Percentiles rank a stretch among this genome's conserved stretches.
These are phyloP conservation scores for Penicillium ochrochloron DNA, from an alignment of 495 filamentous ascomycete species.

Conservation along the genomic window DNA sequence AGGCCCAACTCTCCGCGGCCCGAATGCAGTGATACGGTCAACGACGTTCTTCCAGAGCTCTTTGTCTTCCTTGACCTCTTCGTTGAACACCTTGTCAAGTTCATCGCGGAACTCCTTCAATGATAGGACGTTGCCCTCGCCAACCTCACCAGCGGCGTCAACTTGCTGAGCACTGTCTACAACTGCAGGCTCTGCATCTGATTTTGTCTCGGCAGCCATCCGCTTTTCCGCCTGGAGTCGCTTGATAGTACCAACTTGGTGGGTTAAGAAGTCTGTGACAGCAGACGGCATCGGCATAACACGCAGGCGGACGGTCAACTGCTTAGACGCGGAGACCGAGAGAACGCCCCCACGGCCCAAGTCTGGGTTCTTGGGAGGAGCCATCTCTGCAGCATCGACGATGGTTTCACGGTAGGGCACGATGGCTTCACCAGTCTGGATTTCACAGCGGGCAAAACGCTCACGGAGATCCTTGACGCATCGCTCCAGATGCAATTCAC, in stretches of 20 bases:
- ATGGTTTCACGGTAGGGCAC: constrained; percentile 96
- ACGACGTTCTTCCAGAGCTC: constrained; percentile 79
- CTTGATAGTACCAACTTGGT: constrained; percentile 79
- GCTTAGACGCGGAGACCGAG: constrained; percentile 78
- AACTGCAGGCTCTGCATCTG: constrained; percentile 40
- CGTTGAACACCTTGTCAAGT: constrained; percentile 67
- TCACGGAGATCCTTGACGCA: constrained; percentile 94
- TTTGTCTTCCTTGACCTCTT: constrained; percentile 61
- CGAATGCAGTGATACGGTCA: constrained; percentile 86
- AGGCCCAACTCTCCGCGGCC: constrained; percentile 80
- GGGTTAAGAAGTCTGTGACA: constrained; percentile 84
- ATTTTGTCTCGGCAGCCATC: constrained; percentile 45
- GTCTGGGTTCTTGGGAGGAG: constrained; percentile 81
- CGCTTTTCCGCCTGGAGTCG: constrained; percentile 72
- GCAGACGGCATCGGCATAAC: constrained; percentile 76
- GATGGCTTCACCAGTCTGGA: constrained; percentile 91
- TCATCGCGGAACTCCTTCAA: constrained; percentile 75
- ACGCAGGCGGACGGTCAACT: constrained; percentile 76
- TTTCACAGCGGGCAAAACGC: constrained; percentile 91
- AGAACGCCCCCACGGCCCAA: constrained; percentile 84
- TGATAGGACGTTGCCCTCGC: constrained; percentile 60
- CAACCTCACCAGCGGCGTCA: constrained; percentile 55
- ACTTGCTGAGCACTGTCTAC: constrained; percentile 31
- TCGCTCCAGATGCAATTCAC: constrained; percentile 91
- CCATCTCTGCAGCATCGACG: constrained; percentile 85